Evolutionary conservation across 148 eudicot species (phyloP), one percentile per base, ranked within the genome.

Genomic region (Persicaria tinctoria): DNA sequence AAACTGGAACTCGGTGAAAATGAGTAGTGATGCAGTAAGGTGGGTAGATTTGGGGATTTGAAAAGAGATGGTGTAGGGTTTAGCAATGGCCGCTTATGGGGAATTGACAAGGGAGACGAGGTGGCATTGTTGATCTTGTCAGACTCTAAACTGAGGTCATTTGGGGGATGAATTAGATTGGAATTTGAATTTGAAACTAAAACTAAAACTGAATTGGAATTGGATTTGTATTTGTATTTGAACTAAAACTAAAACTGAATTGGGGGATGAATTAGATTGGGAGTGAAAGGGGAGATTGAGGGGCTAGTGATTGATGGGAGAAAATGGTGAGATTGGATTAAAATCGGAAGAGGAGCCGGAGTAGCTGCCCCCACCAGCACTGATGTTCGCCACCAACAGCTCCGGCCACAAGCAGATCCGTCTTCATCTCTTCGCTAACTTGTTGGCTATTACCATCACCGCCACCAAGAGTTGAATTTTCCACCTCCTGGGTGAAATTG

Each of bases 271-370:
- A 20, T 38, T 69, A 23, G 73, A 14, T 12, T 41, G 14, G 14
- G 41, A 69, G 5, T 69, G 73, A 12, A 38, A 20, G 41, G 3
- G 38, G 55, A 68, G 12, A 69, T 69, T 47, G 18, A 51, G 32
- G 63, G 38, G 23, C 23, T 20, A 20, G 23, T 20, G 23, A 55
- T 73, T 82, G 92, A 71, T 84, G 85, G 57, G 84, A 78, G 32
- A 86, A 77, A 8, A 86, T 80, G 84, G 90, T 79, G 88, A 96
- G 74, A 84, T 84, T 13, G 92, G 96, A 74, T 85, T 88, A 86
- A 87, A 93, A 91, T 89, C 97, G 97, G 98, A 91, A 91, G 98
- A 93, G 87, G 91, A 75, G 85, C 94, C 88, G 72, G 23, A 20
- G 23, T 20, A 20, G 23, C 23, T 20, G 23, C 23, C 23, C 0